Base-by-base conservation (phyloP, 768 basidiomycete species). In the Erythrobasidium yunnanense region DNA sequence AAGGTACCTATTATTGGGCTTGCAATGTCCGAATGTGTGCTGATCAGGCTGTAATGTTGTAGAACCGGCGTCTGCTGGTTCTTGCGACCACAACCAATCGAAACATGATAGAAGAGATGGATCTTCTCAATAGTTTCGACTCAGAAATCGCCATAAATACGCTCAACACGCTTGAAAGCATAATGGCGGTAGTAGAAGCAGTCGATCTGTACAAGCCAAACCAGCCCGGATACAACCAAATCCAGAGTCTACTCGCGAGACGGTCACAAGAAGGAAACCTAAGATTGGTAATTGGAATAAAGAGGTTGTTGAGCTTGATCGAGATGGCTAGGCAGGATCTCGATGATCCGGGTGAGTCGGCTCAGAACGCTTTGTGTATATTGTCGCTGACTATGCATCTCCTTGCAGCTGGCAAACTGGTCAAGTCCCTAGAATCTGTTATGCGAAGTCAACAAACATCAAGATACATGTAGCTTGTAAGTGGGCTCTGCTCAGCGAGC, bases 291-390 rank as follows among this genome's bases (percentile, higher is more conserved):
- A 86, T 97, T 51, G 95, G 95, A 0, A 84, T 99, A 73, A 97
- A 97, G 83, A 91, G 88, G 77, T 73, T 99, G 75, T 76, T 99
- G 74, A 89, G 85, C 67, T 81, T 87, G 62, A 81, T 92, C 20
- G 95, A 99, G 81, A 96, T 95, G 92, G 88, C 92, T 52, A 81
- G 93, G 73, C 95, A 97, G 78, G 93, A 95, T 73, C 89, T 89
- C 1, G 85, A 88, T 54, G 85, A 84, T 68, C 86, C 84, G 17
- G 87, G 83, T 29, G 17, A 42, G 65, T 54, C 35, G n/a, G 22
- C n/a, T 8, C 25, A 3, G 4, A 15, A 32, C 29, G n/a, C n/a
- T 17, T n/a, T 4, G 8, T 32, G 11, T 22, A 11, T 8, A 27
- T 23, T 32, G 22, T 55, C 3, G n/a, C 54, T 55, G 30, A 55